Conservation (phyloP, 2,329 filamentous ascomycete species). For the Aspergillus transmontanensis region DNA sequence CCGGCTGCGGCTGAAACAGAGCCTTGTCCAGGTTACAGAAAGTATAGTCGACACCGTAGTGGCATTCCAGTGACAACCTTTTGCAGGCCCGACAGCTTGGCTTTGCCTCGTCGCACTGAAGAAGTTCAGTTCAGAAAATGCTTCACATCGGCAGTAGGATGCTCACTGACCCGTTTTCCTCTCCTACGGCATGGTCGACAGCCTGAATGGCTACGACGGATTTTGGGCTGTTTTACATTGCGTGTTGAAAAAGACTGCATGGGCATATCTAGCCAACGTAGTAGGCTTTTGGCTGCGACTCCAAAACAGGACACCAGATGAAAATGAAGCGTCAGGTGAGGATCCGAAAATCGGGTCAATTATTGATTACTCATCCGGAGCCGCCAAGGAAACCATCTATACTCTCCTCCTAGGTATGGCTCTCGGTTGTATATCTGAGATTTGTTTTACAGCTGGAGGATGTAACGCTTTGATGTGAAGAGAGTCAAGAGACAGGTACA, state of each 20-base stretch:
- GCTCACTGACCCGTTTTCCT: constrained; percentile 16
- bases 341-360: no score
- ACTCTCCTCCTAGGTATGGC: no score
- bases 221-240: background rate
- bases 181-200: constrained; percentile 17
- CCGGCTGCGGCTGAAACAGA: background rate
- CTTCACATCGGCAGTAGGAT: no score
- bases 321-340: no score
- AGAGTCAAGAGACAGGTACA: no score
- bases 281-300: no score
- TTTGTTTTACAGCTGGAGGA: no score
- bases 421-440: no score
- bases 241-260: background rate
- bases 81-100: constrained; percentile 15
- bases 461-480: no score
- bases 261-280: background rate
- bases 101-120: constrained; percentile 20
- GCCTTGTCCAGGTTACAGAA: constrained; percentile 5
- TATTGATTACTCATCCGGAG: no score
- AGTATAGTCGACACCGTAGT: constrained; percentile 14
- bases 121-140: background rate
- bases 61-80: constrained; percentile 17
- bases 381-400: no score
- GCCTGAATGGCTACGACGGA: constrained; percentile 14
- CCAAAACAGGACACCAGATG: no score